Base-by-base conservation (phyloP, 2,329 filamentous ascomycete genomes). In the Gyromitra esculenta region DNA sequence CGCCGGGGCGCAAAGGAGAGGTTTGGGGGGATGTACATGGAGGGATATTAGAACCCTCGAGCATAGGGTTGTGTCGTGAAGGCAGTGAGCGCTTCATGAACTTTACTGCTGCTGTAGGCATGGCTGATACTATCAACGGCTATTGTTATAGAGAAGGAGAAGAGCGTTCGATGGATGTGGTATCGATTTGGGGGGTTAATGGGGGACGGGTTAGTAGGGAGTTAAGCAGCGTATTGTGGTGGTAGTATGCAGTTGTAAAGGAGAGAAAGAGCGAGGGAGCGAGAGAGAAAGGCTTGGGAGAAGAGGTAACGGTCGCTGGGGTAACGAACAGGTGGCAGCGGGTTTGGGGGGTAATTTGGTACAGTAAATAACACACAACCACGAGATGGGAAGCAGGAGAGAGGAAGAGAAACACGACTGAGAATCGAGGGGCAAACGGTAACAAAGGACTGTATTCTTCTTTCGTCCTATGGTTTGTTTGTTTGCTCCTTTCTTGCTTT, bases 1-100 rank as follows among this genome's bases (percentile, higher is more conserved):
- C 74, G 77, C 69, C 50, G 66, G 69, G 60, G 45, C 70, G 66
- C 71, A 68, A 77, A 70, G 70, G 77, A 65, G 70, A 73, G 65
- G 82, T 72, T 76, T 67, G 65, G 79, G 77, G 78, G 77, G 77
- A 86, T 86, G 81, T 91, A 93, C 91, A 88, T 66, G 85, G 82
- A 68, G 91, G 91, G 70, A 90, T 76, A 76, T 77, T 43, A 75
- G 71, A 86, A 79, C 89, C 87, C 76, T 90, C 88, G 83, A 93
- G 87, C 78, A 92, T 86, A 79, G 88, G 90, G 83, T 93, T 93
- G 82, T 87, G 86, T 84, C 86, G 86, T 80, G 85, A 84, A 43
- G 91, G 91, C 79, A 93, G 85, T 62, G 82, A 83, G 83, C 88
- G 79, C 66, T 74, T 70, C 76, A 78, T 77, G 56, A 59, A 72